These are phyloP conservation scores for Pseudocercospora fijiensis DNA, from an alignment of 2,329 filamentous ascomycete genomes.

Conservation along the genomic window DNA sequence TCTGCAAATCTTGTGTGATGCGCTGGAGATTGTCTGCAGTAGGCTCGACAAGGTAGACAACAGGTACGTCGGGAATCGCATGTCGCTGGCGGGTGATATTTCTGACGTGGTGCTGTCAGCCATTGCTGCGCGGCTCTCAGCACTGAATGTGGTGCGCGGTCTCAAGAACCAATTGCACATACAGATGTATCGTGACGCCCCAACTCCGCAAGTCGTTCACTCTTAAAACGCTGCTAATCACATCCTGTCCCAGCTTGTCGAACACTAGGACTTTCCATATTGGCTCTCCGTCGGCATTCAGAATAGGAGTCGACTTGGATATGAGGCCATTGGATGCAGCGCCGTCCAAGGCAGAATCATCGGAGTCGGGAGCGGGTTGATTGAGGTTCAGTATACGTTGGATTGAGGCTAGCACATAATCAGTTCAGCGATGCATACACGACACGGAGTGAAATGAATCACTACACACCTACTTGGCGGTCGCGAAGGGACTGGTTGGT, in stretches of 20 bases:
- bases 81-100: conserved; percentile 79
- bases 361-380: conserved; percentile 58
- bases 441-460: conserved; percentile 22
- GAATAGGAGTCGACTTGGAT: conserved; percentile 70
- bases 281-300: conserved; percentile 83
- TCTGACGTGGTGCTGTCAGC: conserved; percentile 45
- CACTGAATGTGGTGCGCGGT: conserved; percentile 22
- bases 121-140: conserved; percentile 35
- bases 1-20: conserved; percentile 82
- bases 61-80: conserved; percentile 92
- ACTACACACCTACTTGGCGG: conserved; percentile 66
- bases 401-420: conserved; percentile 66
- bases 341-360: conserved; percentile 62
- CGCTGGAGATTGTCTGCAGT: conserved; percentile 74
- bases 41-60: conserved; percentile 94
- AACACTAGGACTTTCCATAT: conserved; percentile 99
- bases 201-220: conserved; percentile 90
- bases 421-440: conserved; percentile 15
- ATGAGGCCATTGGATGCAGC: conserved; percentile 61
- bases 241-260: conserved; percentile 85
- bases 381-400: conserved; percentile 96
- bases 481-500: conserved; percentile 63
- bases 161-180: conserved; percentile 36
- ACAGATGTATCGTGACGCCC: conserved; percentile 97
- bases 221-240: conserved; percentile 92